Percentiles rank a stretch among this genome's conserved stretches.
phyloP scores from a whole-genome alignment of 2,329 filamentous ascomycete species.

The Pseudocercospora musae region DNA sequence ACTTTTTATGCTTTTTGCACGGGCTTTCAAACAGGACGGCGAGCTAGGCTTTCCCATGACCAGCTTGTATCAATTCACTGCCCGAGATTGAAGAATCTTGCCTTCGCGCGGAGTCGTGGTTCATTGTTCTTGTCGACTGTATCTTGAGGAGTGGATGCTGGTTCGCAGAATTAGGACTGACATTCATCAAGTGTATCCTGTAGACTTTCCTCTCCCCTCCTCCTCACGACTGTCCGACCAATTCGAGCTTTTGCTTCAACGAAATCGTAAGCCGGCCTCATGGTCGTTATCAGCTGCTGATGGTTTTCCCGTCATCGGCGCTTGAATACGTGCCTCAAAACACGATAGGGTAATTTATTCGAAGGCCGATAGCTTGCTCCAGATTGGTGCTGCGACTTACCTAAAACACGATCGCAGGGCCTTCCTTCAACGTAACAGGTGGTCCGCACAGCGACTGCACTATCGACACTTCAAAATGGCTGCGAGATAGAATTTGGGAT shows the following conservation, averaged over 20 bases:
- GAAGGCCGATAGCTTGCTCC: no score
- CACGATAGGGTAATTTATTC: no score
- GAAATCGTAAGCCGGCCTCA: no score
- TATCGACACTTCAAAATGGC: background rate
- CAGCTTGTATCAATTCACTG: slow-evolving; percentile 33
- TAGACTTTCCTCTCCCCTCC: background rate
- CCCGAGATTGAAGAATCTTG: slow-evolving; percentile 30
- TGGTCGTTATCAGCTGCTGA: no score
- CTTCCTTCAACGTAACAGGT: background rate
- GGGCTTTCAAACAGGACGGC: slow-evolving; percentile 30
- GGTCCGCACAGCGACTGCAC: background rate
- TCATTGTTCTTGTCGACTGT: slow-evolving; percentile 12
- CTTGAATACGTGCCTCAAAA: no score
- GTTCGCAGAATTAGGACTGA: slow-evolving; percentile 2
- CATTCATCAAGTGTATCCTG: background rate
- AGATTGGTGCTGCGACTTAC: no score
- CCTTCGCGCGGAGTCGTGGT: slow-evolving; percentile 25
- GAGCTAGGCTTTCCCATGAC: slow-evolving; percentile 31
- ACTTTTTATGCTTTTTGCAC: background rate
- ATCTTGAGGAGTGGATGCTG: slow-evolving; percentile 14
- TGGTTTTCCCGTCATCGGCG: no score
- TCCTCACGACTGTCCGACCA: no score
- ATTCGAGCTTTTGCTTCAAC: no score
- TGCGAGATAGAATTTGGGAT: background rate
- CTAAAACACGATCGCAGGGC: no score